phyloP scores from a whole-genome alignment of 805 yeast genomes.

The Wickerhamomyces ciferrii region DNA sequence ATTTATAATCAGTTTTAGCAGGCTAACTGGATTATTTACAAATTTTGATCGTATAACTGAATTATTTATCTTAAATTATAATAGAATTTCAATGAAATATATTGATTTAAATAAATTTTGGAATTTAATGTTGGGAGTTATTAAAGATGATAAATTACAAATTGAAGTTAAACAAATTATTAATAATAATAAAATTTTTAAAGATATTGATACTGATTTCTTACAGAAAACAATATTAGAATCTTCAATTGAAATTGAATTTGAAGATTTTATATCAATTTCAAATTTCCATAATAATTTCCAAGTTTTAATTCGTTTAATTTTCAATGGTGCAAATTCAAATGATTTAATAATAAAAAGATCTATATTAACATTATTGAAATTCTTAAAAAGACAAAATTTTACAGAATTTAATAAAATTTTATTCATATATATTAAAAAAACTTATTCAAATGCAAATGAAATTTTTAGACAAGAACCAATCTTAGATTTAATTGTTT shows the following conservation, averaged over 20 bases:
- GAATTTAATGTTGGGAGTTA: background rate
- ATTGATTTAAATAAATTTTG: constrained; percentile 8
- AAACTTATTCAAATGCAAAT: constrained; percentile 21
- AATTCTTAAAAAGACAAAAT: constrained; percentile 16
- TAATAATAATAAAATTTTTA: background rate
- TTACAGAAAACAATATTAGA: background rate
- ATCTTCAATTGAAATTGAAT: constrained; percentile 4
- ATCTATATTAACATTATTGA: constrained; percentile 13
- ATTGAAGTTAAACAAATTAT: constrained; percentile 5
- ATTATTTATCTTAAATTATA: background rate
- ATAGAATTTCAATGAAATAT: background rate
- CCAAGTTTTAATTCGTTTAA: constrained; percentile 13
- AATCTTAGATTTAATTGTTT: constrained; percentile 29
- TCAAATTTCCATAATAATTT: constrained; percentile 16
- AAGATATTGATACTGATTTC: background rate
- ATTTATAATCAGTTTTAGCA: background rate
- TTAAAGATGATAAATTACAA: background rate
- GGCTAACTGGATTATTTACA: background rate
- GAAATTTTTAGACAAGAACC: constrained; percentile 31
- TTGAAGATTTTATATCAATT: constrained; percentile 8
- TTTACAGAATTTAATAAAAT: constrained; percentile 20
- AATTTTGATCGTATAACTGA: constrained; percentile 3
- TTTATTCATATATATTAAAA: constrained; percentile 22
- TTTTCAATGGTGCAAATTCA: constrained; percentile 13
- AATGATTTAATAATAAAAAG: constrained; percentile 3